These are phyloP conservation scores for Penicillium sumatraense DNA, from an alignment of 2,329 filamentous ascomycete species.

Conservation along the genomic window DNA sequence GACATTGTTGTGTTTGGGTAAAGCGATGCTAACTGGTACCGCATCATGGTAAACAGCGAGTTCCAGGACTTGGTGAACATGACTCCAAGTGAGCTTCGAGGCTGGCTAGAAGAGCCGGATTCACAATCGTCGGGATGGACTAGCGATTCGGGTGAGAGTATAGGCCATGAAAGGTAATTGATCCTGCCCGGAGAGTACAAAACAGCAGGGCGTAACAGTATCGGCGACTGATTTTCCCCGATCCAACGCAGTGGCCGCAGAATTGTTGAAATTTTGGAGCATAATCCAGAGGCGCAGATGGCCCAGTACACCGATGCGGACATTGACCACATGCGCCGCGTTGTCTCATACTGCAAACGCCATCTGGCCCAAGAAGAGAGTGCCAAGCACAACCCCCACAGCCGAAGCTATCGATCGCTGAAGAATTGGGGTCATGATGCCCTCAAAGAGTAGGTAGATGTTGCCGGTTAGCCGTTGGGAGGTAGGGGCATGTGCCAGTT, in stretches of 20 bases:
- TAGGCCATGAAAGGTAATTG: constrained; percentile 62
- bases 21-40: neutral
- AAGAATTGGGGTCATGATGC: constrained; percentile 67
- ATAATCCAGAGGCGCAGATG: constrained; percentile 63
- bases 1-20: neutral
- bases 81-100: constrained; percentile 62
- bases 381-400: constrained; percentile 60
- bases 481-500: neutral
- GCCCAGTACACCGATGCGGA: constrained; percentile 62
- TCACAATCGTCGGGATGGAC: constrained; percentile 64
- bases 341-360: constrained; percentile 68
- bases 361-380: constrained; percentile 68
- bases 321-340: constrained; percentile 65
- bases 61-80: constrained; percentile 72
- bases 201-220: neutral
- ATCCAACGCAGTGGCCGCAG: constrained; percentile 58
- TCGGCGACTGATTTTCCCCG: neutral
- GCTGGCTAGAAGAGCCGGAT: constrained; percentile 65
- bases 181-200: neutral
- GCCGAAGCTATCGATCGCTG: constrained; percentile 61
- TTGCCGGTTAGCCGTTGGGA: neutral
- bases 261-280: constrained; percentile 66
- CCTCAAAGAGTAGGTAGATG: constrained; percentile 44
- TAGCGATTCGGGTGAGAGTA: constrained; percentile 65
- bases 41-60: constrained; percentile 52